These are phyloP conservation scores for Psilocybe cubensis DNA, from an alignment of 768 basidiomycete species.

Conservation along the genomic window DNA sequence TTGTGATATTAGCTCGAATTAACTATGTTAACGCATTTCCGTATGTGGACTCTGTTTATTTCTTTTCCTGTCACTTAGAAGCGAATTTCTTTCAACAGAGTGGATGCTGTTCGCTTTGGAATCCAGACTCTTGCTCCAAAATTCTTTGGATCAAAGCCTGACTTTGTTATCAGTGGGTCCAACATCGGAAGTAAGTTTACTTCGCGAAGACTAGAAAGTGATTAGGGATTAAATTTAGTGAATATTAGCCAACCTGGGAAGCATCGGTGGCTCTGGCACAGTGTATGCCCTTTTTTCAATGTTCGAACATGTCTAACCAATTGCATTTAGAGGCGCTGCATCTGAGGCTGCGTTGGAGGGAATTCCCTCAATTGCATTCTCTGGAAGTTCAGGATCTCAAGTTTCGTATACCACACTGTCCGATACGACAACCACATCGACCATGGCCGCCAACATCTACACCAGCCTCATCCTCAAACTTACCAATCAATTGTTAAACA, in stretches of 20 bases:
- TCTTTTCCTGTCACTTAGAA: not conserved
- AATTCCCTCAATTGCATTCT: conserved; percentile 54
- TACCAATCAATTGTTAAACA: conserved; percentile 33
- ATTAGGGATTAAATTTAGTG: not conserved
- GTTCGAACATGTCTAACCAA: not conserved
- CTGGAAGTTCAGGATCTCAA: conserved; percentile 38
- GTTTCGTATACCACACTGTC: conserved; percentile 56
- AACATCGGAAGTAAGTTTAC: conserved; percentile 44
- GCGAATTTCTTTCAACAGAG: conserved; percentile 4
- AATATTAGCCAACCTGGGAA: conserved; percentile 35
- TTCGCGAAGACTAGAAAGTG: not conserved
- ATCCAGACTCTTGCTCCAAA: conserved; percentile 48
- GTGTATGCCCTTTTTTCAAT: conserved; percentile 32
- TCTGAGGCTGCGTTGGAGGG: conserved; percentile 51
- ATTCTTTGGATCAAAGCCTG: conserved; percentile 42
- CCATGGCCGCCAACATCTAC: conserved; percentile 44
- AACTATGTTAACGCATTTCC: conserved; percentile 43
- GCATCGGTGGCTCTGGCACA: conserved; percentile 41
- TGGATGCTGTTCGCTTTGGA: conserved; percentile 40
- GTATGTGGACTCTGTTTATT: conserved; percentile 16
- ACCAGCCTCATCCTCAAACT: conserved; percentile 46
- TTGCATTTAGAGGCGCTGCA: conserved; percentile 47
- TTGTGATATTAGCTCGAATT: conserved; percentile 25
- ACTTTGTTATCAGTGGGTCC: conserved; percentile 49
- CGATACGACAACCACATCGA: conserved; percentile 34